Base-by-base conservation (phyloP, 2,329 filamentous ascomycete genomes). In the Sarocladium brachiariae region DNA sequence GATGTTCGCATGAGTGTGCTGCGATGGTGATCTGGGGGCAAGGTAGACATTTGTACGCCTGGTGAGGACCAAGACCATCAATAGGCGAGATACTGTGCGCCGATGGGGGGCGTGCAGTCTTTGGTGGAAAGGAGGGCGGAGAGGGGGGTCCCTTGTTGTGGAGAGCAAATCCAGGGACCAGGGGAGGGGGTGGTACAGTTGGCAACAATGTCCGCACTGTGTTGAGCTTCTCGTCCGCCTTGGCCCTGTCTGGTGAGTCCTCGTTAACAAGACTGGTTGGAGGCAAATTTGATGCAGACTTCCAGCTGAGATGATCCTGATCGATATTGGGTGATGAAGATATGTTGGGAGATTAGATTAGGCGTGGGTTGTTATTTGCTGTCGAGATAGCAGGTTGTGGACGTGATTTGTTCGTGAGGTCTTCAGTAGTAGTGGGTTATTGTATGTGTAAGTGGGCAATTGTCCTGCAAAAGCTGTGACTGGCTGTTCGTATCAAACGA, bases 41-140 rank as follows among this genome's bases (percentile, higher is more conserved):
- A 74, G 70, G 75, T 76, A 74, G 80, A 79, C 81, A 84, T 85
- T 83, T 81, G 46, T 49, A 49, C 46, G 46, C 18, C 46, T 49
- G 46, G 46, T 49, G 33, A 35, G 43, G 46, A 35, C 30, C 46
- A 18, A 37, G 21, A 18, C n/a, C 46, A 37, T 30, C 31, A 49
- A 37, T 19, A 49, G 33, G 33, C 30, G 46, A 23, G 19, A 27
- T 49, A 49, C 46, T 25, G 52, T 47, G 52, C 50, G 49, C 25
- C 43, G 21, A 31, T 19, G 43, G 43, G 43, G 43, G 43, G 43
- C 18, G 43, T 47, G 43, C 43, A 19, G 43, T 5, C 27, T 16
- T 16, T 31, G 23, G 31, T 51, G 50, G 14, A 27, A 18, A n/a
- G n/a, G n/a, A n/a, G n/a, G n/a, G n/a, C n/a, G n/a, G n/a, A n/a